Evolutionary conservation across 2,329 filamentous ascomycete genomes (phyloP), one percentile per base, ranked within the genome.

Genomic region (Fusarium anguioides): DNA sequence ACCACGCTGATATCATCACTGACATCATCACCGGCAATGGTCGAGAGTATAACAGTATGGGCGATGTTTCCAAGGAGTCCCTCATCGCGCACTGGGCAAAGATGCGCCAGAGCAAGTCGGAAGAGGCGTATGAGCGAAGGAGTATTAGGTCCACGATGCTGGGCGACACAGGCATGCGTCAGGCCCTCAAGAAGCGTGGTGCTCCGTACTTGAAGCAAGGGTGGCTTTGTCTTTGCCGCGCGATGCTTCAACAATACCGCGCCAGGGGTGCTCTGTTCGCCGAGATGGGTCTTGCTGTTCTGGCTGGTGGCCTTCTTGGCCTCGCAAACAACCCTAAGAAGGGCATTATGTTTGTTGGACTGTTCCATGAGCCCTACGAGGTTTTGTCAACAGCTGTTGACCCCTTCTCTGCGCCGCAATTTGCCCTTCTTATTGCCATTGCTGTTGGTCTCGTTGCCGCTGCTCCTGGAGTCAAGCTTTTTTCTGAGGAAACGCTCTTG

Each of bases 1-100:
- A 89, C 64, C 81, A 81, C 8, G 86, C 84, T 10, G 87, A 89
- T 63, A 78, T 85, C 2, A 80, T 89, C 23, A 86, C 86, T n/a
- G 86, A 89, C 51, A 88, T 89, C 64, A 84, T 88, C 68, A 86
- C 85, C 0, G 86, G 86, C 5, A 84, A 87, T 63, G 85, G 86
- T 1, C 76, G 80, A 15, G 72, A 78, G 14, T 87, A 87, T 74
- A 84, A 85, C 64, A 68, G 60, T 5, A 71, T 69, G 0, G 82
- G 82, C 6, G 81, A 85, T 36, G 78, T 83, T 26, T 81, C 80
- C 31, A 82, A 83, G 27, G 78, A 83, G n/a, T 70, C 77, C 10
- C 76, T 87, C 24, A 86, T 87, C 24, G 75, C 80, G 0, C 72
- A 84, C 67, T 87, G 84, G 85, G 67, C 71, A 1, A 58, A 63